Conservation (phyloP, 768 basidiomycete genomes). For the Obba rivulosa region DNA sequence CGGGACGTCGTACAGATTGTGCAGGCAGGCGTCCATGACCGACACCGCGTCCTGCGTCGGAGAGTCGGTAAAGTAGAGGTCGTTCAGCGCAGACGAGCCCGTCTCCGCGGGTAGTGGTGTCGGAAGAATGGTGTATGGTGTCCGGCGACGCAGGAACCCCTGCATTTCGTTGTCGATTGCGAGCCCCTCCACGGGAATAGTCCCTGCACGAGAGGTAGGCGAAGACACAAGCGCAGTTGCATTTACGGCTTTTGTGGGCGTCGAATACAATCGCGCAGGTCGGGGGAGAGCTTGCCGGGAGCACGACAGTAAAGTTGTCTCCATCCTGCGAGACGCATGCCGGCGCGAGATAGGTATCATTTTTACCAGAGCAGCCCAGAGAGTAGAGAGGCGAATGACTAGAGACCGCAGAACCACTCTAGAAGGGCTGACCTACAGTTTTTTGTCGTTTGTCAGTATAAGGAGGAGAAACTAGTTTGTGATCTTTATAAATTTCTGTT, state of each 20-base stretch:
- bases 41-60: constrained; percentile 63
- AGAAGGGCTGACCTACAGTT: background rate
- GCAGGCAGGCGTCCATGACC: constrained; percentile 80
- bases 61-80: constrained; percentile 60
- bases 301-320: constrained; percentile 48
- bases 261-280: constrained; percentile 65
- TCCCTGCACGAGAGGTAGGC: constrained; percentile 33
- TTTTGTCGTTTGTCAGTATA: background rate
- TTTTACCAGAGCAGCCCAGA: constrained; percentile 1
- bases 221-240: constrained; percentile 47
- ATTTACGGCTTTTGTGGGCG: constrained; percentile 50
- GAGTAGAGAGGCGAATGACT: background rate
- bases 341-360: constrained; percentile 29
- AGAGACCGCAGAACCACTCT: background rate
- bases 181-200: constrained; percentile 23
- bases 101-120: constrained; percentile 54
- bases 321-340: constrained; percentile 18
- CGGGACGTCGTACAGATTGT: constrained; percentile 67
- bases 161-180: constrained; percentile 35
- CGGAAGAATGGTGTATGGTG: constrained; percentile 56
- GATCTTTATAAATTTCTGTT: constrained; percentile 12
- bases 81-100: constrained; percentile 30
- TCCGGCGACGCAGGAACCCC: constrained; percentile 42
- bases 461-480: background rate
- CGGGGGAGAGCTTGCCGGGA: constrained; percentile 63